Conservation (phyloP, 768 basidiomycete genomes). For the Calvatia gigantea region DNA sequence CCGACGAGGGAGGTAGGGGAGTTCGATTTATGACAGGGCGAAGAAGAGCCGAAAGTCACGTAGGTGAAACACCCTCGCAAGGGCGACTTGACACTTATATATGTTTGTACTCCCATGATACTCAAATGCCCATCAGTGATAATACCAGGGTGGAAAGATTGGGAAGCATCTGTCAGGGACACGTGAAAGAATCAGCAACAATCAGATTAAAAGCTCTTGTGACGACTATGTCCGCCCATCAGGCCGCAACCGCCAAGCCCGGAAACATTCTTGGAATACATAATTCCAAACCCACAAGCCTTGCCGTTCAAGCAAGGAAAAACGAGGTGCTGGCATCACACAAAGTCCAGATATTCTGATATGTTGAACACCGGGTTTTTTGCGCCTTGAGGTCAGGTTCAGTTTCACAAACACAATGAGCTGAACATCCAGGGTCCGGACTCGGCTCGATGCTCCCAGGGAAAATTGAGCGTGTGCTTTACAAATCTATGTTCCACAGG, state of each 20-base stretch:
- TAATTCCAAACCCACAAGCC: not conserved
- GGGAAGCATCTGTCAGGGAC: slow-evolving; percentile 1
- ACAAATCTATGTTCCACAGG: not conserved
- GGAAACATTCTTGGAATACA: not conserved
- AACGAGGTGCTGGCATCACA: not conserved
- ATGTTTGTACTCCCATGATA: not conserved
- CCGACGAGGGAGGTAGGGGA: not conserved
- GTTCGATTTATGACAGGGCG: not conserved
- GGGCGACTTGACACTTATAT: not conserved
- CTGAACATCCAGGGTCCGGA: not conserved
- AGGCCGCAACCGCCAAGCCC: not conserved
- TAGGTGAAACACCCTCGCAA: not conserved
- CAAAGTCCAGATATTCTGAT: not conserved
- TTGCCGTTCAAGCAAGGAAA: not conserved
- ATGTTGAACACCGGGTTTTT: not conserved
- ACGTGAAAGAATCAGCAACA: not conserved
- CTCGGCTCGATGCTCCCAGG: not conserved
- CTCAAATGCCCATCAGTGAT: not conserved
- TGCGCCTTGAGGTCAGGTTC: not conserved
- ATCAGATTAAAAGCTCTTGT: not conserved
- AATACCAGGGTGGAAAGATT: not conserved
- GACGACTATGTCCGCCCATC: not conserved
- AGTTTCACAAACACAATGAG: not conserved
- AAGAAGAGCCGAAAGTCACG: not conserved
- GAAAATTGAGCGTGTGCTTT: not conserved